phyloP scores from a whole-genome alignment of 768 basidiomycete genomes.

The Rhizopogon rudus region DNA sequence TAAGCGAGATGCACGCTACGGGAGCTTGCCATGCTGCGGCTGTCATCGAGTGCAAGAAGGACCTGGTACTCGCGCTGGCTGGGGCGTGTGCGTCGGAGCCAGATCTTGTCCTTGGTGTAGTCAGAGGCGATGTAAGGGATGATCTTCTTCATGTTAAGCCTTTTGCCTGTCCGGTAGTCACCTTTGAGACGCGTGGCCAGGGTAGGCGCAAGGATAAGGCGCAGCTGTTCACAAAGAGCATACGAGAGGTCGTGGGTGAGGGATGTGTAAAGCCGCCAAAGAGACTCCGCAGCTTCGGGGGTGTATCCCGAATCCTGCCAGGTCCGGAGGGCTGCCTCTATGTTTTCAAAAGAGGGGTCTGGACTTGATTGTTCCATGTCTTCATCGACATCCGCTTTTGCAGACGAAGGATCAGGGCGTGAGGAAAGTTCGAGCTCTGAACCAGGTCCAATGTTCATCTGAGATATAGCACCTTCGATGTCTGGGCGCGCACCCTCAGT shows the following conservation, averaged over 20 bases:
- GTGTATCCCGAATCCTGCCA: constrained; percentile 41
- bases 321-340: constrained; percentile 20
- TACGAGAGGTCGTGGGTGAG: constrained; percentile 90
- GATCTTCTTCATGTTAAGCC: constrained; percentile 98
- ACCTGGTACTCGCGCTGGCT: constrained; percentile 95
- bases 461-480: constrained; percentile 45
- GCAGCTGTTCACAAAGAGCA: constrained; percentile 90
- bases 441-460: constrained; percentile 18
- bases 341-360: constrained; percentile 11
- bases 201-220: constrained; percentile 94
- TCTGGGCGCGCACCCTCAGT: constrained; percentile 23
- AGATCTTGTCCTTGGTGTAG: constrained; percentile 99
- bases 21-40: constrained; percentile 72
- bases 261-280: constrained; percentile 92
- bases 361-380: constrained; percentile 13
- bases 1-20: constrained; percentile 77
- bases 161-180: constrained; percentile 96
- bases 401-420: constrained; percentile 21
- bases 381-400: constrained; percentile 27
- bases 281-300: constrained; percentile 51
- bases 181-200: constrained; percentile 90
- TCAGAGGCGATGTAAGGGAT: constrained; percentile 97
- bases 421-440: constrained; percentile 1
- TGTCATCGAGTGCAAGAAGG: constrained; percentile 92
- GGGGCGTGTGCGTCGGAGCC: constrained; percentile 92